These are phyloP conservation scores for Endogone sp. DNA, from an alignment of 192 early-diverging fungal species.

Conservation along the genomic window DNA sequence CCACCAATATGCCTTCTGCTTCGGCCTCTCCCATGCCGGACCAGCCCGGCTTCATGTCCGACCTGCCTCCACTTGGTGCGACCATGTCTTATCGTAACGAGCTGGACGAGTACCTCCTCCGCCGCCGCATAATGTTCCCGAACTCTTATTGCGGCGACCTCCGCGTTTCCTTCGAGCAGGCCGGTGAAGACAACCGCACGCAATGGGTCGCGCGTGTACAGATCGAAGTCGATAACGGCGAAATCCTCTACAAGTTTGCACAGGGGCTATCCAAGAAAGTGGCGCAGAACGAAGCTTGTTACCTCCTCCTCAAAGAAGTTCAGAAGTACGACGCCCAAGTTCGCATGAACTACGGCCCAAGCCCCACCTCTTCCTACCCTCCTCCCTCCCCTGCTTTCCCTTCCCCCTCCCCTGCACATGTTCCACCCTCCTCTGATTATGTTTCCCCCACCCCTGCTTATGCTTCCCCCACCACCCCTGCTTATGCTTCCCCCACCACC, in stretches of 20 bases:
- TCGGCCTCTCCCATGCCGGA: not conserved
- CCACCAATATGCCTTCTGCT: too few relatives aligned
- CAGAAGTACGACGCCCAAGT: not conserved
- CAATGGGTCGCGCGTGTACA: not conserved
- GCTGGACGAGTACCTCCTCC: not conserved
- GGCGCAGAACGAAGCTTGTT: not conserved
- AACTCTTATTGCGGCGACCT: not conserved
- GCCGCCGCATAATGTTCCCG: not conserved
- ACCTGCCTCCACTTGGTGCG: not conserved
- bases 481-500: not conserved
- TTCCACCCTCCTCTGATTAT: too few relatives aligned
- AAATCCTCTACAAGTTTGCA: not conserved
- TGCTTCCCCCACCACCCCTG: not conserved
- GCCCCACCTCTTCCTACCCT: not conserved
- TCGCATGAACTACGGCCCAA: too few relatives aligned
- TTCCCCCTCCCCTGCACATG: too few relatives aligned
- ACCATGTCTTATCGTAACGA: not conserved
- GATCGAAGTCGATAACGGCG: not conserved
- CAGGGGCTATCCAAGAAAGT: not conserved
- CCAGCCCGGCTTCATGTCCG: not conserved
- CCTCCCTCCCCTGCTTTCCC: too few relatives aligned
- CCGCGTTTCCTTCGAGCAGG: not conserved
- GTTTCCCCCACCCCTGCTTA: not conserved
- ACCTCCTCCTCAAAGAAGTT: not conserved
- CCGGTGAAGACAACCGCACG: not conserved